Conservation (phyloP, 2,329 filamentous ascomycete species). For the Xylariales sp. region DNA sequence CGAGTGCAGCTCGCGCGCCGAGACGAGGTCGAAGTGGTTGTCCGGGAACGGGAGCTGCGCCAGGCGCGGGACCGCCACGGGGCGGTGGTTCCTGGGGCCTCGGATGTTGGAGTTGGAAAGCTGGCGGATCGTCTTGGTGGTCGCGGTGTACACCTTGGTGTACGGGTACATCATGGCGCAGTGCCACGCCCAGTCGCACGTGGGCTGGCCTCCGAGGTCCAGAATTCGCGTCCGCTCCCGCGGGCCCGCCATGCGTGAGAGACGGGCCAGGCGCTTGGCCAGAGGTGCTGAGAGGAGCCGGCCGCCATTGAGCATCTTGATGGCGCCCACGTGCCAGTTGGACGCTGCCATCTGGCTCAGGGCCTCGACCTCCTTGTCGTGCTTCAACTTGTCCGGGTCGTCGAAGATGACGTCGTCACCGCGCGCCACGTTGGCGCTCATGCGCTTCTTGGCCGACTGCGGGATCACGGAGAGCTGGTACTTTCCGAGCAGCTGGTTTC, state of each 20-base stretch:
- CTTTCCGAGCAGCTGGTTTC: constrained; percentile 78
- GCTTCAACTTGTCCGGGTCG: constrained; percentile 58
- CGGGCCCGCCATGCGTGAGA: constrained; percentile 44
- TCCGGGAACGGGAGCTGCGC: constrained; percentile 81
- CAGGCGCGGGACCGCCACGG: constrained; percentile 71
- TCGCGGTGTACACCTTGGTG: constrained; percentile 83
- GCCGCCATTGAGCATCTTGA: constrained; percentile 60
- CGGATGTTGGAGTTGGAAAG: constrained; percentile 70
- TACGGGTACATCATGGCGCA: constrained; percentile 82
- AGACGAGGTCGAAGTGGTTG: constrained; percentile 86
- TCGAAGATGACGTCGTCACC: constrained; percentile 62
- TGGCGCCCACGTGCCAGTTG: constrained; percentile 58
- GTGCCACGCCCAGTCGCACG: constrained; percentile 95
- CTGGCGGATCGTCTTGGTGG: constrained; percentile 67
- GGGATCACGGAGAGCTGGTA: constrained; percentile 71
- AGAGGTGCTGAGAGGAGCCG: constrained; percentile 60
- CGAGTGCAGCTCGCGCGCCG: constrained; percentile 79
- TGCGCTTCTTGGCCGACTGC: constrained; percentile 66
- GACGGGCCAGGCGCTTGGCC: constrained; percentile 54
- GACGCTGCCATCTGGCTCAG: constrained; percentile 64
- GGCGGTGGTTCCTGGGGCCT: constrained; percentile 83
- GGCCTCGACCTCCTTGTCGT: constrained; percentile 77
- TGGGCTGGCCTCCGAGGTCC: constrained; percentile 79
- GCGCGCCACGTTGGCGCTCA: constrained; percentile 68
- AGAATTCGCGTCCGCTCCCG: constrained; percentile 64